A percentile compares a stretch with the other conserved stretches of the same genome.
Conservation (phyloP, 345 rosid species). For the Hibiscus tridactylites region DNA sequence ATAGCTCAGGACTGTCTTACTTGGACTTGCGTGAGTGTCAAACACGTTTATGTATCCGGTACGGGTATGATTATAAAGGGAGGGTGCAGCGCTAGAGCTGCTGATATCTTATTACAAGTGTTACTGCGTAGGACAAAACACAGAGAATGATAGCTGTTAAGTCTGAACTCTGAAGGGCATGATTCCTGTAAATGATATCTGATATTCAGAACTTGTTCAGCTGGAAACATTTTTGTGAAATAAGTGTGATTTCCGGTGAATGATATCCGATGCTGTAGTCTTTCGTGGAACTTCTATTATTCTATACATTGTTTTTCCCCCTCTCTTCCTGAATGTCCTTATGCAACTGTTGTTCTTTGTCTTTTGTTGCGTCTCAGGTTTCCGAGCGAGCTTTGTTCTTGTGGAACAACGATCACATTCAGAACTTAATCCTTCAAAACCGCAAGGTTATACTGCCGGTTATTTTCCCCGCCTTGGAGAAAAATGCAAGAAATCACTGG, state of each 20-base stretch:
- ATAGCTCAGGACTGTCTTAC: background rate
- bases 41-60: no score
- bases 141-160: background rate
- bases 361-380: constrained; percentile 29
- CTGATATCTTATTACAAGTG: no score
- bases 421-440: constrained; percentile 48
- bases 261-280: background rate
- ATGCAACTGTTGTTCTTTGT: background rate
- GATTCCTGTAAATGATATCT: no score
- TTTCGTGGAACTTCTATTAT: background rate
- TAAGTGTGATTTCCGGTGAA: no score
- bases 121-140: no score
- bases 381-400: constrained; percentile 63
- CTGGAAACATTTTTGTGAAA: no score
- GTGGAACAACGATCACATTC: constrained; percentile 71
- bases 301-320: background rate
- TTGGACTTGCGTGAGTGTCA: background rate
- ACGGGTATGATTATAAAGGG: no score
- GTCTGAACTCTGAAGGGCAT: no score
- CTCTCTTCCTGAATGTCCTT: background rate
- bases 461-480: constrained; percentile 52
- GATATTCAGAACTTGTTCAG: background rate
- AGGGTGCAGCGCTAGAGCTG: no score
- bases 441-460: constrained; percentile 45
- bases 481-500: constrained; percentile 55